Evolutionary conservation across 2,329 filamentous ascomycete genomes (phyloP).

Genomic region (Sarocladium oryzae): DNA sequence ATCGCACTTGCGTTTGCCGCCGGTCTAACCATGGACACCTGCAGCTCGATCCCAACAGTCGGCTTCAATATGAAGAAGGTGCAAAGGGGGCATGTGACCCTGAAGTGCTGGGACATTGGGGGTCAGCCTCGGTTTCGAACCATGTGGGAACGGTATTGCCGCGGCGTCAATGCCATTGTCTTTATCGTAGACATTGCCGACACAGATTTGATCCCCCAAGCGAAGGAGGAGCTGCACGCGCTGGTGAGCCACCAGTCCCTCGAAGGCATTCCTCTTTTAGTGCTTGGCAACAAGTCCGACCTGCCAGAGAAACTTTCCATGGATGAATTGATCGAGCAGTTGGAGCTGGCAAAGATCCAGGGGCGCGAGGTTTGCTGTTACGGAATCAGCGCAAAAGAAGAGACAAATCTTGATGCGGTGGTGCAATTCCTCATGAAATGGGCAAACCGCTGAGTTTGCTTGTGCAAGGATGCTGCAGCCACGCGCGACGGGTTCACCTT

Average conservation of each 20-base stretch:
- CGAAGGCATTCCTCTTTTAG: constrained; percentile 83
- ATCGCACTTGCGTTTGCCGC: background rate
- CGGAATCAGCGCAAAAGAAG: constrained; percentile 96
- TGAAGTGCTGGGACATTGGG: constrained; percentile 98
- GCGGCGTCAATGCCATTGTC: constrained; percentile 93
- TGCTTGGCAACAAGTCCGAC: constrained; percentile 96
- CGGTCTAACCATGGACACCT: constrained; percentile 10
- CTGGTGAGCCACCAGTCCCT: constrained; percentile 79
- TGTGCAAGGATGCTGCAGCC: background rate
- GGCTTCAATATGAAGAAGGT: constrained; percentile 99
- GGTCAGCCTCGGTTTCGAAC: constrained; percentile 94
- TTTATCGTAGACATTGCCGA: constrained; percentile 98
- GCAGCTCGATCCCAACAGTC: constrained; percentile 93
- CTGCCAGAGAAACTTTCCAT: constrained; percentile 85
- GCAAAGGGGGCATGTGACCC: constrained; percentile 93
- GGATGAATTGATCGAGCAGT: constrained; percentile 88
- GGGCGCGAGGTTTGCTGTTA: constrained; percentile 97
- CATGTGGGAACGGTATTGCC: constrained; percentile 99
- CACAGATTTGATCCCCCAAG: constrained; percentile 68
- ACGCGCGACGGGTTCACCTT: background rate
- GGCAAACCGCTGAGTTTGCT: constrained; percentile 32
- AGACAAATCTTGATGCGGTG: constrained; percentile 96
- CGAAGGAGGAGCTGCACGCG: constrained; percentile 86
- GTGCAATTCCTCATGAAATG: constrained; percentile 94
- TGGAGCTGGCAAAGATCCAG: constrained; percentile 83